These are phyloP conservation scores for Yamadazyma songkhlaensis DNA, from an alignment of 1,139 yeast species.

Conservation along the genomic window DNA sequence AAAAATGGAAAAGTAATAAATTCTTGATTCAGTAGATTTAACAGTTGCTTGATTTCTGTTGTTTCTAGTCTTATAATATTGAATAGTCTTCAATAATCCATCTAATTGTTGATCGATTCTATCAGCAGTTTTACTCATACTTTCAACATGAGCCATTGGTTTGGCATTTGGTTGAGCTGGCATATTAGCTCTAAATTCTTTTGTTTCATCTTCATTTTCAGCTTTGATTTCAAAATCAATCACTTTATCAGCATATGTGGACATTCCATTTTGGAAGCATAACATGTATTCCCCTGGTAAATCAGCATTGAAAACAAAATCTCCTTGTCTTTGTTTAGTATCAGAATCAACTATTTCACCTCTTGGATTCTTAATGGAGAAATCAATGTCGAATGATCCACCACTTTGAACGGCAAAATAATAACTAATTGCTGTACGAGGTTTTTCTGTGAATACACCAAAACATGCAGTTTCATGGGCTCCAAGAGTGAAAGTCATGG, in stretches of 20 bases:
- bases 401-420: constrained; percentile 94
- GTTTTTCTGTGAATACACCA: constrained; percentile 67
- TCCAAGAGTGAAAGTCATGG: constrained; percentile 74
- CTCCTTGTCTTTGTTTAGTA: constrained; percentile 78
- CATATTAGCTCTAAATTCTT: constrained; percentile 56
- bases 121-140: constrained; percentile 55
- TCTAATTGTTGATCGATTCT: constrained; percentile 68
- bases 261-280: constrained; percentile 86
- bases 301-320: constrained; percentile 71
- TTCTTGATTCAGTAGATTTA: constrained; percentile 80
- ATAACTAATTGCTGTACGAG: constrained; percentile 66
- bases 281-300: constrained; percentile 83
- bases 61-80: constrained; percentile 89
- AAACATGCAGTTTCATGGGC: constrained; percentile 79
- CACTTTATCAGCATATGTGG: constrained; percentile 82
- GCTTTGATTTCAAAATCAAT: constrained; percentile 82
- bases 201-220: constrained; percentile 51
- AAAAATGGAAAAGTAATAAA: constrained; percentile 77
- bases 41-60: constrained; percentile 92
- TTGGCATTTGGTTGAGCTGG: constrained; percentile 61
- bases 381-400: constrained; percentile 83
- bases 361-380: constrained; percentile 67
- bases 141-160: constrained; percentile 59
- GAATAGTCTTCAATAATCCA: constrained; percentile 61
- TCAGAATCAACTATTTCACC: constrained; percentile 57